Conservation (phyloP, 305 asterid species). For the Rubia balearica region DNA sequence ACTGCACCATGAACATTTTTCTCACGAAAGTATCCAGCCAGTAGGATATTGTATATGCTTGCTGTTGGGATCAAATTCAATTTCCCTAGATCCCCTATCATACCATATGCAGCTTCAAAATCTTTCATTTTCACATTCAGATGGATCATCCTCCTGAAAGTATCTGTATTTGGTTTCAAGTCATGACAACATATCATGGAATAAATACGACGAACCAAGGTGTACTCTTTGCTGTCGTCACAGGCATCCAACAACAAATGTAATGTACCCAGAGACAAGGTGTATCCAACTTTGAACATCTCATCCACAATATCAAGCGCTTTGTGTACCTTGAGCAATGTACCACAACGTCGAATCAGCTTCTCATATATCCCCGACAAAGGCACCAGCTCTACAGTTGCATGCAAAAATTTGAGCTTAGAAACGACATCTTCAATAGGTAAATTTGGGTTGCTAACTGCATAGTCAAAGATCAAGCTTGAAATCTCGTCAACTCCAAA, state of each 20-base stretch:
- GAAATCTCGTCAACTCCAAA: slow-evolving; percentile 47
- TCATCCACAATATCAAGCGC: slow-evolving; percentile 61
- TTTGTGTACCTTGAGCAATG: slow-evolving; percentile 62
- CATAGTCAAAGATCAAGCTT: slow-evolving; percentile 49
- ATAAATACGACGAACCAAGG: slow-evolving; percentile 67
- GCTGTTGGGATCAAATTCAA: slow-evolving; percentile 47
- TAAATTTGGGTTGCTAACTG: slow-evolving; percentile 50
- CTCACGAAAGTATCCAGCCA: slow-evolving; percentile 88
- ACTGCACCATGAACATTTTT: slow-evolving; percentile 47
- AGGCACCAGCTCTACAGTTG: slow-evolving; percentile 53
- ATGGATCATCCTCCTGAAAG: slow-evolving; percentile 62
- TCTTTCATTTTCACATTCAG: slow-evolving; percentile 78
- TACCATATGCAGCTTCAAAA: slow-evolving; percentile 75
- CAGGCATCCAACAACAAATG: slow-evolving; percentile 65
- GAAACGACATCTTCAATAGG: slow-evolving; percentile 59
- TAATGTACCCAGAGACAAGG: slow-evolving; percentile 40
- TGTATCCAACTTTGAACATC: slow-evolving; percentile 45
- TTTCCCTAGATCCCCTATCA: slow-evolving; percentile 50
- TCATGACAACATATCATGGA: slow-evolving; percentile 46
- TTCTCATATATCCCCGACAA: slow-evolving; percentile 50
- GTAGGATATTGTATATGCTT: slow-evolving; percentile 57
- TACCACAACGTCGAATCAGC: slow-evolving; percentile 53
- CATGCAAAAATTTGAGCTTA: slow-evolving; percentile 46
- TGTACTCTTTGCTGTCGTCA: slow-evolving; percentile 59
- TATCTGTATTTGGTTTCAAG: slow-evolving; percentile 51